Evolutionary conservation across 768 basidiomycete species (phyloP).

Genomic region (Auriscalpium vulgare): DNA sequence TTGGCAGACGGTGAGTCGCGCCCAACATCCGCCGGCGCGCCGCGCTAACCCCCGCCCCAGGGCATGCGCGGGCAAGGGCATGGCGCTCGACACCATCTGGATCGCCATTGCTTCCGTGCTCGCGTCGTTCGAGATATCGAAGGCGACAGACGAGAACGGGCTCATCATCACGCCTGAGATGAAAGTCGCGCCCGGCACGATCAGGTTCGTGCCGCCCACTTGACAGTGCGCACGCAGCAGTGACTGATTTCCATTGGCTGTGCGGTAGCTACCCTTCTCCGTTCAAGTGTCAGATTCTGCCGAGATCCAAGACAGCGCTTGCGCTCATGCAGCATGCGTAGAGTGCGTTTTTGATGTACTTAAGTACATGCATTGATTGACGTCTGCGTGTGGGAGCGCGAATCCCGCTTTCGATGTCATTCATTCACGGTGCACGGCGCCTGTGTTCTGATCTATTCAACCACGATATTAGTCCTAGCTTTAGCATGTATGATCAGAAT

Average conservation of each 20-base stretch:
- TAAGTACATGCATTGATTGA: no score
- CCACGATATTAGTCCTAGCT: no score
- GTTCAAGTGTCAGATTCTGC: slow-evolving; percentile 9
- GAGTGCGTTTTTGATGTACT: background rate
- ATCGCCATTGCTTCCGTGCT: slow-evolving; percentile 13
- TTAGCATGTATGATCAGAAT: no score
- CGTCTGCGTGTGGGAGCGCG: no score
- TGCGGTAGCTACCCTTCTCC: slow-evolving; percentile 6
- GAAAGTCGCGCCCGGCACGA: slow-evolving; percentile 2
- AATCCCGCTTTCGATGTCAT: no score
- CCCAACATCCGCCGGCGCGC: background rate
- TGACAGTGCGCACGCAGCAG: background rate
- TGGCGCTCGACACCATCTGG: slow-evolving; percentile 15
- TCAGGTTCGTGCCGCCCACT: background rate
- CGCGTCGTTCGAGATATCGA: slow-evolving; percentile 9
- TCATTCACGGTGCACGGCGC: no score
- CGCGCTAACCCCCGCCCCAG: background rate
- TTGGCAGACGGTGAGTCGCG: slow-evolving; percentile 13
- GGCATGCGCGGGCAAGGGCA: slow-evolving; percentile 8
- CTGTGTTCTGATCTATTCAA: no score
- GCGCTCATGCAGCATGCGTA: slow-evolving; percentile 9
- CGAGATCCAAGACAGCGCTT: slow-evolving; percentile 6
- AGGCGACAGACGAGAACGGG: slow-evolving; percentile 6
- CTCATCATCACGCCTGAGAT: slow-evolving; percentile 9
- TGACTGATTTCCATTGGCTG: background rate